A percentile compares a stretch with the other conserved stretches of the same genome.
Evolutionary conservation across 352 stramenopile species (phyloP).

Genomic region (Globisporangium polare): DNA sequence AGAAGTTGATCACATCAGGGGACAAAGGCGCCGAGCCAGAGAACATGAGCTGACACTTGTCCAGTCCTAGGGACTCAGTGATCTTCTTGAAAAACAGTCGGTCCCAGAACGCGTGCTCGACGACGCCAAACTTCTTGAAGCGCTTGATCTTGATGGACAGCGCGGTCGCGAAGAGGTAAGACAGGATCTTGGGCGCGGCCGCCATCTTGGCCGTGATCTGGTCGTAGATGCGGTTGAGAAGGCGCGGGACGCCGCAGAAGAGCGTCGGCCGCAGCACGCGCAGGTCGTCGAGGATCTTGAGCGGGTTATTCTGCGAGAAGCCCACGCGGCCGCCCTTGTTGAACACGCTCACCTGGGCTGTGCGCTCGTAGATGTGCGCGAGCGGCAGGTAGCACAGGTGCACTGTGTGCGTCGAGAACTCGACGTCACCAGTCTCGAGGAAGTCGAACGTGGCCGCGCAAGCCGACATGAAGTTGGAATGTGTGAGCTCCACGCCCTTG

Average conservation of each 20-base stretch:
- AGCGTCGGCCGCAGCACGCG: constrained; percentile 88
- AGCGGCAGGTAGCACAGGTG: constrained; percentile 96
- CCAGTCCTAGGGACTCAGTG: constrained; percentile 84
- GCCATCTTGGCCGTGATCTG: constrained; percentile 80
- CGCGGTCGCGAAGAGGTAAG: constrained; percentile 90
- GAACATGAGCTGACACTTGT: constrained; percentile 86
- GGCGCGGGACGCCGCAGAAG: constrained; percentile 91
- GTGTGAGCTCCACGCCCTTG: constrained; percentile 95
- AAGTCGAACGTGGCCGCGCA: constrained; percentile 31
- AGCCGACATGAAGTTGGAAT: constrained; percentile 52
- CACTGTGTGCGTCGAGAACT: constrained; percentile 56
- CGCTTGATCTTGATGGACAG: constrained; percentile 40
- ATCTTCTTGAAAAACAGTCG: constrained; percentile 94
- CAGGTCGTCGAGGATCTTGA: constrained; percentile 91
- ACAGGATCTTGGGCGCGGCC: constrained; percentile 52
- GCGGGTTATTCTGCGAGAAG: constrained; percentile 91
- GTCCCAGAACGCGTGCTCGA: constrained; percentile 88
- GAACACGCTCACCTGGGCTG: constrained; percentile 53
- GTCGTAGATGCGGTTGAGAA: constrained; percentile 97
- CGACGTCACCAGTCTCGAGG: constrained; percentile 26
- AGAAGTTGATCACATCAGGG: constrained; percentile 93
- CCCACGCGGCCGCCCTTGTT: constrained; percentile 80
- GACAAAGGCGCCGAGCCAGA: constrained; percentile 93
- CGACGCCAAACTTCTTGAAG: constrained; percentile 59
- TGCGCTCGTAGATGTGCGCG: constrained; percentile 95